Evolutionary conservation across 2,329 filamentous ascomycete genomes (phyloP), one percentile per base, ranked within the genome.

Genomic region (Neopestalotiopsis sp.): DNA sequence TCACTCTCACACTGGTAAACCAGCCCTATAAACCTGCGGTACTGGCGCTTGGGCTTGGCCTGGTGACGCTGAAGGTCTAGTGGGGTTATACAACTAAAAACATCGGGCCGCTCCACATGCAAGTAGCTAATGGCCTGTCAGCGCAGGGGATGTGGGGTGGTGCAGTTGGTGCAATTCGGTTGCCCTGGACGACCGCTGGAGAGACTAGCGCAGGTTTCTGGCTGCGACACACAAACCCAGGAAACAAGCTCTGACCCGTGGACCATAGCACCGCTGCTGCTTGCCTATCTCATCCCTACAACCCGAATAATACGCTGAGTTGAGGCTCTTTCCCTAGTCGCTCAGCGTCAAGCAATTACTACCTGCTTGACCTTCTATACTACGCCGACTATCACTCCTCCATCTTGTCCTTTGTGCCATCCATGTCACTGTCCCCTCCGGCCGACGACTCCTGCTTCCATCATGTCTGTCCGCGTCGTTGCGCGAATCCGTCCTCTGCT

Each of bases 401-500:
- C 28, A 13, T 20, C 59, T 59, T 40, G 34, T 52, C n/a, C 45
- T n/a, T 62, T 13, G 20, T 13, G 20, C 42, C 61, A 52, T 59
- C 56, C n/a, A 65, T 65, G 60, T 24, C 45, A 42, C 40, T 40
- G 20, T 61, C 58, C 65, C 20, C n/a, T 45, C 28, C 5, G 3
- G 20, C 28, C 56, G 28, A 60, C 56, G 32, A 14, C 10, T 17
- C 34, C 4, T 59, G 14, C 59, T 34, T 28, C 52, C 45, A 65
- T 69, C 72, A 89, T 90, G 89, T 87, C 86, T 70, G 93, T 98
- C 73, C 88, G 94, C 77, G 95, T 98, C 69, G 93, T 98, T 72
- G 95, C 95, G 69, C 90, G 96, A 74, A 93, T 99, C 75, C 91
- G 95, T 75, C 95, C 95, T 66, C 88, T 98, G 71, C 89, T 98